Base-by-base conservation (phyloP, 108 stramenopile species). In the Conticribra weissflogii region DNA sequence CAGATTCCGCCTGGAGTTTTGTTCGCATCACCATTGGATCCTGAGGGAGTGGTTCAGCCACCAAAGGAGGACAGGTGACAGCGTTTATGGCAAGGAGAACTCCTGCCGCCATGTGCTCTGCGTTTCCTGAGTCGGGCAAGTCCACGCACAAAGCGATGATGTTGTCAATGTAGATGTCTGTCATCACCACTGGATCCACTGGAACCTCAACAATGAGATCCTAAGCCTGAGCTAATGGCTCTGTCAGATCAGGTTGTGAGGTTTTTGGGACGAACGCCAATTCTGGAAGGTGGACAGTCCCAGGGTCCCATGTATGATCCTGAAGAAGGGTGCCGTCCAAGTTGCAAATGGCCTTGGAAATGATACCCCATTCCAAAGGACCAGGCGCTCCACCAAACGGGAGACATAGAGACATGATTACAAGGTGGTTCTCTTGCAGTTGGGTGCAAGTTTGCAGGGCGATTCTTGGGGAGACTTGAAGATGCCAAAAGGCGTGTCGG, bases 361-460 rank as follows among this genome's bases (percentile, higher is more conserved):
- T 34, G 27, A 19, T 2, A 3, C 74, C 49, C 33, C 50, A 76
- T 23, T 60, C 74, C 12, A 3, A 60, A 0, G 74, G 74, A 32
- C 74, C 31, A 1, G 66, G 33, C 8, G 33, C 57, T 0, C 74
- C 74, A 0, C 74, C 74, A 18, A 76, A 76, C 19, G 74, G 51
- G 3, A 68, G 57, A 53, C 74, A 1, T 2, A 68, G 67, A 0
- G 23, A 16, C 3, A 76, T 22, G 3, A 54, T 12, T 28, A 57
- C 66, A 4, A 68, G 28, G 2, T 21, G 16, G 1, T 44, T 1
- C 9, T 63, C 4, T 44, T 23, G 41, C 0, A 76, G 44, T 25
- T 68, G 66, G 0, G 59, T 50, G 29, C 36, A 28, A 27, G 59
- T 49, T 54, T 66, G 56, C 32, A 62, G 48, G 25, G 60, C n/a